phyloP scores from a whole-genome alignment of 768 basidiomycete species.

The Suillus sp. region DNA sequence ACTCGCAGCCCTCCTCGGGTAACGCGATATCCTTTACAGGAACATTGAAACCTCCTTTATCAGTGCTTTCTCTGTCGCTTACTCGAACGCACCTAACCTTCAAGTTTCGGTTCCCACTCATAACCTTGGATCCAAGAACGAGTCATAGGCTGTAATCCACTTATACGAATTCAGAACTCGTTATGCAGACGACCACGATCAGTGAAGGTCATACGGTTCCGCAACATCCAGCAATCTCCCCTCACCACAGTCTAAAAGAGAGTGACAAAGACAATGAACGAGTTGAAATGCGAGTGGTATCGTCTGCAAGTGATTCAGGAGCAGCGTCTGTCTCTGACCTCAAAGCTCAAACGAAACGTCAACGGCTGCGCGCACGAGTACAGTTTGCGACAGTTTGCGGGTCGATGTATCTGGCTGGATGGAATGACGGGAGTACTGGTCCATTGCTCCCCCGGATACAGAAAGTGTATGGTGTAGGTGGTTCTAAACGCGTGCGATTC shows the following conservation, averaged over 20 bases:
- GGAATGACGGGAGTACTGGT: slow-evolving; percentile 78
- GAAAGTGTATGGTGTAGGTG: slow-evolving; percentile 47
- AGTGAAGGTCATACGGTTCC: not conserved
- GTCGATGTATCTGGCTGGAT: slow-evolving; percentile 64
- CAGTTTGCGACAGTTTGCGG: slow-evolving; percentile 60
- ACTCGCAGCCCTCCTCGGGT: not conserved
- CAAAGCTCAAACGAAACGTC: slow-evolving; percentile 12
- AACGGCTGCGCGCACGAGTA: slow-evolving; percentile 30
- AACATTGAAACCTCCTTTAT: not conserved
- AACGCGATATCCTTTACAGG: not conserved
- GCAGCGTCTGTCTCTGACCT: slow-evolving; percentile 2
- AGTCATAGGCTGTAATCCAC: not conserved
- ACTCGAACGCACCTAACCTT: not conserved
- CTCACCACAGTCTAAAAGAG: not conserved
- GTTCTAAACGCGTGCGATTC: not conserved
- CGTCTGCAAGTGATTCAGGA: not conserved
- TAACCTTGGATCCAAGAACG: not conserved
- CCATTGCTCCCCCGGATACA: slow-evolving; percentile 77
- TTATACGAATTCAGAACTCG: not conserved
- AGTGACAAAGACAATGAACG: not conserved
- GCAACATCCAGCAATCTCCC: not conserved
- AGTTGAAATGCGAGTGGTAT: not conserved
- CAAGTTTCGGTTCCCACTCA: not conserved
- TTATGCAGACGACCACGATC: not conserved
- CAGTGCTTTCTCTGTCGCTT: not conserved